A percentile compares a stretch with the other conserved stretches of the same genome.
phyloP scores from a whole-genome alignment of 2,329 filamentous ascomycete genomes.

The Beauveria asiatica region DNA sequence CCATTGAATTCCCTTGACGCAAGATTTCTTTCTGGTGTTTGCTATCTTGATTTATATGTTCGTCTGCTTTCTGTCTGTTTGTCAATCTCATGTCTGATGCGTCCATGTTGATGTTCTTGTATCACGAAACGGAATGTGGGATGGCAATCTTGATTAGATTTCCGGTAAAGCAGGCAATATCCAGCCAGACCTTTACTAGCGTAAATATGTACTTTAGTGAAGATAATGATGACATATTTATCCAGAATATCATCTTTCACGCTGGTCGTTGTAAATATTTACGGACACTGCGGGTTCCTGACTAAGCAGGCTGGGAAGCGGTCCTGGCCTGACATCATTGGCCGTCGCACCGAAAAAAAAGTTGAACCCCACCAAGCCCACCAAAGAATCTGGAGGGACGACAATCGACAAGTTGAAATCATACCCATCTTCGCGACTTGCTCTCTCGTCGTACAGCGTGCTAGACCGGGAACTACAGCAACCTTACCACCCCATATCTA shows the following conservation, averaged over 20 bases:
- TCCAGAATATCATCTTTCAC: neutral
- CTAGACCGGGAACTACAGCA: neutral
- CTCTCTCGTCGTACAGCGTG: neutral
- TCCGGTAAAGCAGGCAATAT: neutral
- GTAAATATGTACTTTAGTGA: neutral
- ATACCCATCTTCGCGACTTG: neutral
- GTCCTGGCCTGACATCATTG: constrained; percentile 25
- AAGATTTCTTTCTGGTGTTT: neutral
- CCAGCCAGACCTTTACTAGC: neutral
- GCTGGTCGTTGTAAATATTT: neutral
- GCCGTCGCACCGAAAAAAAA: constrained; percentile 22
- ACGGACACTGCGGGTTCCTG: neutral
- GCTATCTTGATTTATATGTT: neutral
- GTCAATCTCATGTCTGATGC: neutral
- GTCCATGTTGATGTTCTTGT: neutral
- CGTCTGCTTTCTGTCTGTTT: neutral
- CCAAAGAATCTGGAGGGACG: constrained; percentile 13
- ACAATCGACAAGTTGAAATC: neutral
- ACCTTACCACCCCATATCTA: neutral
- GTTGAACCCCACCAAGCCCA: constrained; percentile 31
- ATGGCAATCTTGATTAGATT: neutral
- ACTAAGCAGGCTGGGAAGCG: constrained; percentile 2
- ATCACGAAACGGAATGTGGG: neutral
- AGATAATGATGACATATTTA: neutral
- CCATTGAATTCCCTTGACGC: neutral